These are phyloP conservation scores for Fraxinus pennsylvanica DNA, from an alignment of 257 asterid species.

Conservation along the genomic window DNA sequence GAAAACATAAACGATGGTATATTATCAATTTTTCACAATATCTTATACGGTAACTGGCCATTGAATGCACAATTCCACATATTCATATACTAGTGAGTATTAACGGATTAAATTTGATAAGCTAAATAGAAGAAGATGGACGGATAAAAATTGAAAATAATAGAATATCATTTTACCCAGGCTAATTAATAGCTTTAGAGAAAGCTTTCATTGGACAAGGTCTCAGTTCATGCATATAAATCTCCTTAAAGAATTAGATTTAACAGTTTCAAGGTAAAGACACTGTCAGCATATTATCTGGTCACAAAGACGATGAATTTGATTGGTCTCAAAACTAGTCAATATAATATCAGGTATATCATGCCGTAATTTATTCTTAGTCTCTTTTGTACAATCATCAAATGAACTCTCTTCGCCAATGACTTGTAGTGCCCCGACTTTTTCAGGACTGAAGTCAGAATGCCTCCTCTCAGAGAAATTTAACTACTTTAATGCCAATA, in stretches of 20 bases:
- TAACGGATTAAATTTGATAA: too few relatives aligned
- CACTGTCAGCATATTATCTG: constrained; percentile 74
- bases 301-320: constrained; percentile 30
- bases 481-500: constrained; percentile 60
- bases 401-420: constrained; percentile 9
- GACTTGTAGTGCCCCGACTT: background rate
- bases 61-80: background rate
- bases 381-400: constrained; percentile 43
- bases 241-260: constrained; percentile 48
- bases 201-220: constrained; percentile 59
- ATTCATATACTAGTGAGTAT: background rate
- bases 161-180: constrained; percentile 45
- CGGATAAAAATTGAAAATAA: background rate
- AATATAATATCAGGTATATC: constrained; percentile 20
- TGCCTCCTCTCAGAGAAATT: constrained; percentile 38
- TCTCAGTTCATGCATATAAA: constrained; percentile 72
- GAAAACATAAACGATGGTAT: background rate
- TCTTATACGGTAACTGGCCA: constrained; percentile 2
- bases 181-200: constrained; percentile 53
- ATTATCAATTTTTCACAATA: constrained; percentile 8
- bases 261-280: constrained; percentile 51
- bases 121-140: background rate
- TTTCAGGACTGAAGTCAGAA: constrained; percentile 38
- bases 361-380: constrained; percentile 51
- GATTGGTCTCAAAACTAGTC: too few relatives aligned